A percentile compares a stretch with the other conserved stretches of the same genome.
Conservation (phyloP, 2,329 filamentous ascomycete genomes). For the Penicillium brasilianum region DNA sequence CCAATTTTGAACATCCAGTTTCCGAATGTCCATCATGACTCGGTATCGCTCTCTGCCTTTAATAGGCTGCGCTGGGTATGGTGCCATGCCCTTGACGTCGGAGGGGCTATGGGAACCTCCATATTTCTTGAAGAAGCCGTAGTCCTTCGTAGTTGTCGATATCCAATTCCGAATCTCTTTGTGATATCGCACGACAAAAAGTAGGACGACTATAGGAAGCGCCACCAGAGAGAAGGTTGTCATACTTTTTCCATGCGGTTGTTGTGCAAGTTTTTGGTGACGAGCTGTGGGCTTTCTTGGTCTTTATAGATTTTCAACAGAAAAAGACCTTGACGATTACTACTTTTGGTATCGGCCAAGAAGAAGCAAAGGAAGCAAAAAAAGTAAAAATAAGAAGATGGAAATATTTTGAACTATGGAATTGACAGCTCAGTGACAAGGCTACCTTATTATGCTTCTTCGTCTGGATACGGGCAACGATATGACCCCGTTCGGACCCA, state of each 20-base stretch:
- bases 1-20: slow-evolving; percentile 55
- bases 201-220: slow-evolving; percentile 37
- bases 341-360: background rate
- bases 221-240: slow-evolving; percentile 38
- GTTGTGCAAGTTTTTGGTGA: slow-evolving; percentile 9
- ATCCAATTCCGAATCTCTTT: slow-evolving; percentile 26
- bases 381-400: background rate
- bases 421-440: slow-evolving; percentile 9
- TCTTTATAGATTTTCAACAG: background rate
- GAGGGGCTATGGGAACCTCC: slow-evolving; percentile 19
- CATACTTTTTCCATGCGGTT: slow-evolving; percentile 37
- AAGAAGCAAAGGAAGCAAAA: background rate
- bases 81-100: slow-evolving; percentile 41
- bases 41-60: slow-evolving; percentile 46
- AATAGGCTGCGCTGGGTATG: slow-evolving; percentile 47
- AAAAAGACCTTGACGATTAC: background rate
- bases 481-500: slow-evolving; percentile 20
- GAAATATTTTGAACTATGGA: slow-evolving; percentile 3
- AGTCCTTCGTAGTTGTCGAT: slow-evolving; percentile 2
- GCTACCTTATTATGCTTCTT: slow-evolving; percentile 27
- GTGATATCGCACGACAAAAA: slow-evolving; percentile 35
- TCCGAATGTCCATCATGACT: slow-evolving; percentile 56
- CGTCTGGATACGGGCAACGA: slow-evolving; percentile 14
- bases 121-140: slow-evolving; percentile 4
- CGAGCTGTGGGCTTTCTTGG: background rate